These are phyloP conservation scores for Peribolospora kevripleyi DNA, from an alignment of 768 basidiomycete species.

Conservation along the genomic window DNA sequence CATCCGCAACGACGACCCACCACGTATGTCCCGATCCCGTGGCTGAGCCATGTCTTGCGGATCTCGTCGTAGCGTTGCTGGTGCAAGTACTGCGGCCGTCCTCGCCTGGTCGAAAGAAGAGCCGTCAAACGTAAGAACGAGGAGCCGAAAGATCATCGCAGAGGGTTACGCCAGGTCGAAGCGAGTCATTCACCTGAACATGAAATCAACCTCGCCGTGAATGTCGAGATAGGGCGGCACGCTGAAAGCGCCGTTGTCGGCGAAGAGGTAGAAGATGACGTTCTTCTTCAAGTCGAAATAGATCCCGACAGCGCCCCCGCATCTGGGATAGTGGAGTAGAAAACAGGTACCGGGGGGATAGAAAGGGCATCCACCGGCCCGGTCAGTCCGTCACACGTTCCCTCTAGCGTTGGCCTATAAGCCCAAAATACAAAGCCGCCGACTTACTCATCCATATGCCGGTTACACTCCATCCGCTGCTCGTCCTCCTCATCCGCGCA, in stretches of 20 bases:
- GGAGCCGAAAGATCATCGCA: not conserved
- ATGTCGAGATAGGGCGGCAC: slow-evolving; percentile 77
- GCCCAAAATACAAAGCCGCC: not conserved
- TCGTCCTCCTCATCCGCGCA: slow-evolving; percentile 41
- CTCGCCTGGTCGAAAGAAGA: slow-evolving; percentile 31
- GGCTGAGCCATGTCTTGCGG: slow-evolving; percentile 67
- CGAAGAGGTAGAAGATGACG: slow-evolving; percentile 66
- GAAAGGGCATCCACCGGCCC: not conserved
- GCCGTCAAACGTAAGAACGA: not conserved
- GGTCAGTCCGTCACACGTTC: too few relatives aligned
- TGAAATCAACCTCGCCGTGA: slow-evolving; percentile 79
- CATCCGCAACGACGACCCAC: too few relatives aligned
- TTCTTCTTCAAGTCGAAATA: slow-evolving; percentile 84
- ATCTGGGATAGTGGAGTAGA: slow-evolving; percentile 27
- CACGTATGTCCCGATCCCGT: slow-evolving; percentile 68
- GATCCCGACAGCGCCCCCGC: slow-evolving; percentile 65
- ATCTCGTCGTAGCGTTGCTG: slow-evolving; percentile 70
- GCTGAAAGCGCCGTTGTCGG: slow-evolving; percentile 65
- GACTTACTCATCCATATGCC: slow-evolving; percentile 78
- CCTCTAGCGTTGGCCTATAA: too few relatives aligned
- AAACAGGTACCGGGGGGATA: not conserved
- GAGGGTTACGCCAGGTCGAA: slow-evolving; percentile 10
- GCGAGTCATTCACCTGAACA: slow-evolving; percentile 40
- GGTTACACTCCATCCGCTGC: slow-evolving; percentile 70
- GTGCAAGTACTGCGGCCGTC: slow-evolving; percentile 69